phyloP scores from a whole-genome alignment of 2,329 filamentous ascomycete genomes.

The Cytospora schulzeri region DNA sequence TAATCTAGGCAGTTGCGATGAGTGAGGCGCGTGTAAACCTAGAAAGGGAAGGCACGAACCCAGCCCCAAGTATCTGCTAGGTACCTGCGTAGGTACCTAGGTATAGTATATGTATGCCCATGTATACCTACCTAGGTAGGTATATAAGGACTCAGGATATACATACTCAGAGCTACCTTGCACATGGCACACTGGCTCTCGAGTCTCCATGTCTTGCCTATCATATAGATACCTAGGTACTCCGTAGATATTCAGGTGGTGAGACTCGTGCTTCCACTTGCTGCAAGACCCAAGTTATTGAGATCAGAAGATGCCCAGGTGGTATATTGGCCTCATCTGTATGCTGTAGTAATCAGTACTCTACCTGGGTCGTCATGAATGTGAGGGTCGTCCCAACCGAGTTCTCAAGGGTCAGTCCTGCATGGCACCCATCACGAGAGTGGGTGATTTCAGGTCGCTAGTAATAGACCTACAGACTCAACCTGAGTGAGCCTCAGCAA shows the following conservation, averaged over 20 bases:
- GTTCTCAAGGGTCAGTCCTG: background rate
- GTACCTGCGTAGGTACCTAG: too few relatives aligned
- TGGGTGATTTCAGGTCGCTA: background rate
- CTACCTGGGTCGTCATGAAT: background rate
- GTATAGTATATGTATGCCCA: too few relatives aligned
- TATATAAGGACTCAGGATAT: too few relatives aligned
- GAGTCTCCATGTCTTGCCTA: too few relatives aligned
- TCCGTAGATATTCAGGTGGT: too few relatives aligned
- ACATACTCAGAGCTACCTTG: too few relatives aligned
- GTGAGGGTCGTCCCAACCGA: background rate
- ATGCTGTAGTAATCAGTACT: background rate
- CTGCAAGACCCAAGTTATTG: background rate
- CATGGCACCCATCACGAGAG: background rate
- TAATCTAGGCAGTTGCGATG: too few relatives aligned
- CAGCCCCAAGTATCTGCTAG: background rate
- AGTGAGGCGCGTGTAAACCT: too few relatives aligned
- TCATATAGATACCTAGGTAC: too few relatives aligned
- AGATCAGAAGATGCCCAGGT: background rate
- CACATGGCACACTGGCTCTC: too few relatives aligned
- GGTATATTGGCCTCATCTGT: background rate
- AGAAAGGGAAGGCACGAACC: background rate
- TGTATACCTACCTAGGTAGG: too few relatives aligned
- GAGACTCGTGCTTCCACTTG: background rate
- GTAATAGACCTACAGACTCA: background rate
- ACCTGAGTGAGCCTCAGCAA: too few relatives aligned